A percentile compares a stretch with the other conserved stretches of the same genome.
Conservation (phyloP, 2,329 filamentous ascomycete genomes). For the Juglanconis oblonga region DNA sequence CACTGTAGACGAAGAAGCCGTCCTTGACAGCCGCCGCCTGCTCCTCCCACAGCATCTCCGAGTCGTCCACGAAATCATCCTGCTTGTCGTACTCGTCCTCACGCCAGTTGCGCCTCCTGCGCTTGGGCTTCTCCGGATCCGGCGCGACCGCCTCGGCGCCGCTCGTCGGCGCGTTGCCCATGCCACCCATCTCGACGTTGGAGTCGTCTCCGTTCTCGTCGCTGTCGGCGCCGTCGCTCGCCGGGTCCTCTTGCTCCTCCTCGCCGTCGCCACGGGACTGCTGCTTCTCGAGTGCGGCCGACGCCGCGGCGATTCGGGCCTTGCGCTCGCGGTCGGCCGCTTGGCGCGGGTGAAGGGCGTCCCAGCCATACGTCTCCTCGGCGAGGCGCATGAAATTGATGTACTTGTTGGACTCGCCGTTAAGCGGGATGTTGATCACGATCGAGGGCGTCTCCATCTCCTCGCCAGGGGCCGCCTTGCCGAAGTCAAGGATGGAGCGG, state of each 20-base stretch:
- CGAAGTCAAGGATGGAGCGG: conserved; percentile 61
- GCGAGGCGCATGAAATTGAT: conserved; percentile 95
- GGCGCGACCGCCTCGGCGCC: conserved; percentile 61
- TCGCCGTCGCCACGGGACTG: conserved; percentile 55
- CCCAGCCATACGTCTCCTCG: conserved; percentile 91
- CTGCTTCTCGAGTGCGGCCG: conserved; percentile 77
- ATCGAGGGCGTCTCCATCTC: conserved; percentile 70
- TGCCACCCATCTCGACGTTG: conserved; percentile 83
- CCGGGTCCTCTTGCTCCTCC: conserved; percentile 14
- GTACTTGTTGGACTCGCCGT: conserved; percentile 81
- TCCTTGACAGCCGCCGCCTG: conserved; percentile 91
- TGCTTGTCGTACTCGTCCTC: conserved; percentile 82
- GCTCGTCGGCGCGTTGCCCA: conserved; percentile 51
- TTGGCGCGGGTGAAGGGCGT: conserved; percentile 85
- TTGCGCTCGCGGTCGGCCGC: conserved; percentile 86
- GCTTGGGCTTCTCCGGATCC: conserved; percentile 58
- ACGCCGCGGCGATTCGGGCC: conserved; percentile 81
- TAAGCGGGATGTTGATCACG: conserved; percentile 76
- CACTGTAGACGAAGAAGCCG: conserved; percentile 97
- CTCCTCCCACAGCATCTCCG: conserved; percentile 91
- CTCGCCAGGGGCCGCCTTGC: conserved; percentile 56
- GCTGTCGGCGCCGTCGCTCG: conserved; percentile 65
- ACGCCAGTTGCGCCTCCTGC: conserved; percentile 78
- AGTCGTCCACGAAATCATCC: conserved; percentile 87
- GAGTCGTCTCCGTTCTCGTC: conserved; percentile 1